Conservation (phyloP, 148 eudicot genomes). For the Spergularia marina region DNA sequence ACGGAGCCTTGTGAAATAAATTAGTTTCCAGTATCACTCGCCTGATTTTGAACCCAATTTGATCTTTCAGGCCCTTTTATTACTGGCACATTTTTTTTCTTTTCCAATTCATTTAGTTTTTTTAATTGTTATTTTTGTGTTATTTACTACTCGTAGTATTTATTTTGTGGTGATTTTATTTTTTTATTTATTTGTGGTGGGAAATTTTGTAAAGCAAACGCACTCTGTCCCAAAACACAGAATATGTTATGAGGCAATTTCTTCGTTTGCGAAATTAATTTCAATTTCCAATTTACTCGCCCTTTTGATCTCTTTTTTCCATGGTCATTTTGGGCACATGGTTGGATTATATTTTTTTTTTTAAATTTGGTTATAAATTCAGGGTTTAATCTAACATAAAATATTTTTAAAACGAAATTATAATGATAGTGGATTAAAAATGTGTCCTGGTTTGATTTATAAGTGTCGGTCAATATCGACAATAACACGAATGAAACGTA, state of each 20-base stretch:
- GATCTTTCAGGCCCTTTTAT: slow-evolving; percentile 52
- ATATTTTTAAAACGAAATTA: too few species aligned
- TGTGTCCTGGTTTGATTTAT: too few species aligned
- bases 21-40: slow-evolving; percentile 47
- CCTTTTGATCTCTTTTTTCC: slow-evolving; percentile 31
- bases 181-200: background rate
- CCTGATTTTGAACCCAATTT: slow-evolving; percentile 41
- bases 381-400: too few species aligned
- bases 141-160: too few species aligned
- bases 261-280: slow-evolving; percentile 64
- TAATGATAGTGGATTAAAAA: too few species aligned
- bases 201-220: slow-evolving; percentile 44
- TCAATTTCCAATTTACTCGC: slow-evolving; percentile 46
- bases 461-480: too few species aligned
- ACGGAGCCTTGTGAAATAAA: slow-evolving; percentile 29
- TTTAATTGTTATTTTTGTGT: background rate
- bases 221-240: slow-evolving; percentile 79
- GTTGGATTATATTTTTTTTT: slow-evolving; percentile 52
- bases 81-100: slow-evolving; percentile 34
- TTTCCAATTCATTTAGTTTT: background rate
- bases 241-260: slow-evolving; percentile 73
- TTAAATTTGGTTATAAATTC: too few species aligned
- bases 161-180: background rate
- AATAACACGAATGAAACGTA: too few species aligned
- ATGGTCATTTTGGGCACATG: slow-evolving; percentile 57